These are phyloP conservation scores for Cercospora nicotianae DNA, from an alignment of 2,329 filamentous ascomycete genomes.

Conservation along the genomic window DNA sequence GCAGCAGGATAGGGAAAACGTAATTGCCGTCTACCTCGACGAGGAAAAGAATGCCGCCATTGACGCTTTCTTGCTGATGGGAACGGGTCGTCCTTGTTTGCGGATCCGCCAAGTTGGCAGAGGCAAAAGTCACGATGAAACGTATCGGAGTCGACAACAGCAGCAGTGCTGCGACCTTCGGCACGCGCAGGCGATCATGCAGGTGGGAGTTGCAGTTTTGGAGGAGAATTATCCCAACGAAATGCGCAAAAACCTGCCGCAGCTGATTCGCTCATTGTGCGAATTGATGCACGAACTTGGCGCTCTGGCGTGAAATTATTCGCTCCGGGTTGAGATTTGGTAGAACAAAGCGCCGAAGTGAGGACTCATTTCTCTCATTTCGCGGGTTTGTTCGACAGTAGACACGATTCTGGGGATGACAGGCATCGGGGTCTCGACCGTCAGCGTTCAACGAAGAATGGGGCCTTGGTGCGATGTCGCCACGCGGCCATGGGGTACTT, in stretches of 20 bases:
- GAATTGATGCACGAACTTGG: slow-evolving; percentile 29
- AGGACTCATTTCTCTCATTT: not conserved
- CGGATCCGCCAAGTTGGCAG: slow-evolving; percentile 10
- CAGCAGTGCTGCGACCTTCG: slow-evolving; percentile 19
- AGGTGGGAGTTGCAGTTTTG: slow-evolving; percentile 21
- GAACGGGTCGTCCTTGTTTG: slow-evolving; percentile 23
- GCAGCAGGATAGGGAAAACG: not conserved
- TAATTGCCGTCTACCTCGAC: slow-evolving; percentile 17
- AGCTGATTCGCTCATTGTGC: slow-evolving; percentile 28
- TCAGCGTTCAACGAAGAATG: not conserved
- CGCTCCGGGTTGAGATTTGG: not conserved
- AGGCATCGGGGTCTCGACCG: not conserved
- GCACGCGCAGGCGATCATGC: slow-evolving; percentile 24
- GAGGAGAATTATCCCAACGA: slow-evolving; percentile 29
- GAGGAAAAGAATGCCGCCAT: slow-evolving; percentile 9
- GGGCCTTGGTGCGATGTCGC: not conserved
- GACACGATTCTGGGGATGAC: not conserved
- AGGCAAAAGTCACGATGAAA: not conserved
- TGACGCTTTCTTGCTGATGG: slow-evolving; percentile 19
- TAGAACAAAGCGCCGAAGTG: not conserved
- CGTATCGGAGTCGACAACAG: not conserved
- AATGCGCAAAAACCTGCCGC: slow-evolving; percentile 22
- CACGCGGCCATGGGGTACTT: not conserved
- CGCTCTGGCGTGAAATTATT: slow-evolving; percentile 13
- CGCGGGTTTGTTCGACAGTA: not conserved